Conservation (phyloP, 2,329 filamentous ascomycete species). For the Calonectria multiphialidica region DNA sequence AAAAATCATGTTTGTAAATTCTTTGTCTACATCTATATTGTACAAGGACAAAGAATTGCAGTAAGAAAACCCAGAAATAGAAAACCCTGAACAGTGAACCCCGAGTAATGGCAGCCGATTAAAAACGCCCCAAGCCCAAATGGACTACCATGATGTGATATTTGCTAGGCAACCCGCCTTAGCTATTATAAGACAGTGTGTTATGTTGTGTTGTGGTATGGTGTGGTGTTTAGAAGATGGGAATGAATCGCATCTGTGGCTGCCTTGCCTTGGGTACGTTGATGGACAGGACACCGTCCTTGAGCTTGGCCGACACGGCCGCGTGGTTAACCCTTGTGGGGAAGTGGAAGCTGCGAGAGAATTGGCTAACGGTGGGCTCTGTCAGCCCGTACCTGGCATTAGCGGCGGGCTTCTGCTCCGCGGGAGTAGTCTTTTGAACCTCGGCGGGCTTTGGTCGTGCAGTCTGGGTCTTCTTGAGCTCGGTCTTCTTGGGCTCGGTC, state of each 20-base stretch:
- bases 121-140: background rate
- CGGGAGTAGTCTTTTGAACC: background rate
- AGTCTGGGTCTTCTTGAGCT: background rate
- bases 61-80: background rate
- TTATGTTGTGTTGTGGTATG: no score
- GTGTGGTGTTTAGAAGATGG: constrained; percentile 57
- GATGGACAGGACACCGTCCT: constrained; percentile 75
- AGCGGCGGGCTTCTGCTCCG: constrained; percentile 49
- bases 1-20: background rate
- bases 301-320: constrained; percentile 70
- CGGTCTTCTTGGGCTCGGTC: constrained; percentile 12
- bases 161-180: background rate
- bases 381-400: constrained; percentile 76
- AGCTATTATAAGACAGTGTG: background rate
- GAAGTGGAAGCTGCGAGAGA: constrained; percentile 77
- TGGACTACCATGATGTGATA: background rate
- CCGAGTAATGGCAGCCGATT: background rate
- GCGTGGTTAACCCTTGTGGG: constrained; percentile 73
- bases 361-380: constrained; percentile 75
- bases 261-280: constrained; percentile 75
- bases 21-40: background rate
- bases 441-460: background rate
- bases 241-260: constrained; percentile 66
- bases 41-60: background rate
- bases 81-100: background rate